These are phyloP conservation scores for Pythium inflatum DNA, from an alignment of 352 stramenopile genomes.

Conservation along the genomic window DNA sequence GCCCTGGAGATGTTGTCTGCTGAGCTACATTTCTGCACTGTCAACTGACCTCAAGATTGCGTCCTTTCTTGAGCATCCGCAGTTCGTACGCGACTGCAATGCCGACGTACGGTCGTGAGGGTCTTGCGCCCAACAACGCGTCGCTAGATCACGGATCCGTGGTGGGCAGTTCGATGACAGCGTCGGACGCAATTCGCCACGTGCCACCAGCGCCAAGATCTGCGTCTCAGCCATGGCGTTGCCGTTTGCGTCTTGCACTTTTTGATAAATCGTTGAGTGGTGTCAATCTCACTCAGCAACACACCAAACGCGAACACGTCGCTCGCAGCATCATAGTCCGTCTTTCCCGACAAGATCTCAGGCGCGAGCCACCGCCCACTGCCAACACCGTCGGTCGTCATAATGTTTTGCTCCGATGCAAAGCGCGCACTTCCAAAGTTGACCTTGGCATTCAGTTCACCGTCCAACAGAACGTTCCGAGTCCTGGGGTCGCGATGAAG, in stretches of 20 bases:
- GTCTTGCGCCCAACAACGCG: constrained; percentile 48
- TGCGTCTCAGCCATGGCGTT: constrained; percentile 47
- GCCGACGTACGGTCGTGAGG: constrained; percentile 42
- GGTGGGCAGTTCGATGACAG: constrained; percentile 49
- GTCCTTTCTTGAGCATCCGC: constrained; percentile 27
- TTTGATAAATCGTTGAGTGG: constrained; percentile 51
- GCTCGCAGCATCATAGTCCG: constrained; percentile 50
- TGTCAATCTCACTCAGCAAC: constrained; percentile 66
- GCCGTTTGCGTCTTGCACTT: constrained; percentile 22
- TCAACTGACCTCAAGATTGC: no score
- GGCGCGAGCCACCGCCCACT: constrained; percentile 62
- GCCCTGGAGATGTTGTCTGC: constrained; percentile 39
- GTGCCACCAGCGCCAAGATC: constrained; percentile 56
- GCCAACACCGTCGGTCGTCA: constrained; percentile 57
- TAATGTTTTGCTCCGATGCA: constrained; percentile 41
- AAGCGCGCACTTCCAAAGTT: constrained; percentile 54
- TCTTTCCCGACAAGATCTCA: constrained; percentile 52
- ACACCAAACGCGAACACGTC: constrained; percentile 61
- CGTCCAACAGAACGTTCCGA: constrained; percentile 54
- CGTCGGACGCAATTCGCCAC: constrained; percentile 44
- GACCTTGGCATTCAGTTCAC: constrained; percentile 42
- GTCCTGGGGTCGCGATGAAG: constrained; percentile 69
- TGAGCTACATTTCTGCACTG: no score
- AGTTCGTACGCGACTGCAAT: constrained; percentile 55
- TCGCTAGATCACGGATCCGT: constrained; percentile 41